Base-by-base conservation (phyloP, 2,329 filamentous ascomycete genomes). In the Lachnum nothofagi region DNA sequence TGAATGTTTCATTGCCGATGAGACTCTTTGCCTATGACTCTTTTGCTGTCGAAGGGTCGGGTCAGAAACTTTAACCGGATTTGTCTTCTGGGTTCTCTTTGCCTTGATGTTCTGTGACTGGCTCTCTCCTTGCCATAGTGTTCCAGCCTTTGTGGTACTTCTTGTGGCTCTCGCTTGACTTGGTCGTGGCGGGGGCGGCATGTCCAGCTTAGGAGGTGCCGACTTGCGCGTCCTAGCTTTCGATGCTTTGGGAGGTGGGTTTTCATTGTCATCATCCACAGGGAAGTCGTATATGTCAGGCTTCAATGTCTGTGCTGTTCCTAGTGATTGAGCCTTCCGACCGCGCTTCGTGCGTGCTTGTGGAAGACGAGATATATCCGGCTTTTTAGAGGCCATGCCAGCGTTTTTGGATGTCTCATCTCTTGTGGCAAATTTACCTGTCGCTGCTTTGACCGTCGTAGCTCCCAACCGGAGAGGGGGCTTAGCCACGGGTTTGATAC, bases 401-500 rank as follows among this genome's bases (percentile, higher is more conserved):
- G 25, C 25, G 12, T 27, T 35, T n/a, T 23, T 24, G 10, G n/a
- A 10, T 44, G 3, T 35, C 16, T 14, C 29, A 23, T 44, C 29
- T 35, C n/a, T 19, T 44, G 4, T 23, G 42, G n/a, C n/a, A n/a
- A n/a, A n/a, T n/a, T 27, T 34, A 10, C 23, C 29, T 8, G 24
- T 16, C n/a, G 14, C 33, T n/a, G 33, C 6, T 37, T 37, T n/a
- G n/a, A n/a, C n/a, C n/a, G n/a, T n/a, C n/a, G n/a, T n/a, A n/a
- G n/a, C n/a, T n/a, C n/a, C n/a, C 19, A 20, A 8, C 24, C 19
- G 29, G 14, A 44, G 35, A 2, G 42, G 42, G 16, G 5, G 10
- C 22, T 44, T 44, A 23, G 42, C 42, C 12, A 34, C 19, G 3
- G 35, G 27, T n/a, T 41, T 47, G 19, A 47, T 14, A 8, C 19